A percentile compares a stretch with the other conserved stretches of the same genome.
Conservation (phyloP, 78 protist genomes). For the Polysphondylium violaceum region DNA sequence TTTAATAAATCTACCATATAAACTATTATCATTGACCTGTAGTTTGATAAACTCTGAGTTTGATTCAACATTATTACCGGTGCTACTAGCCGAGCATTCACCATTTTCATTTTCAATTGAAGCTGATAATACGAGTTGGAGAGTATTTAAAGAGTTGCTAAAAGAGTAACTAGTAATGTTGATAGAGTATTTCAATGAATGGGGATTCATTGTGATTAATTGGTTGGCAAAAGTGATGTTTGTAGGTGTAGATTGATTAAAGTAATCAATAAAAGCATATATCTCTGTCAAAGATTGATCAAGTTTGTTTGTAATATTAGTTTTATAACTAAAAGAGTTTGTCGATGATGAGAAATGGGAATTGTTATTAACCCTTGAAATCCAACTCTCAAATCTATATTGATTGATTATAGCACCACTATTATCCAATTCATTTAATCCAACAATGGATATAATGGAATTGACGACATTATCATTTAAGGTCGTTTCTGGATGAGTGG, state of each 20-base stretch:
- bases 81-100: too few relatives aligned
- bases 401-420: not conserved
- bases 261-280: too few relatives aligned
- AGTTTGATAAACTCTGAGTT: slow-evolving; percentile 1
- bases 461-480: too few relatives aligned
- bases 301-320: not conserved
- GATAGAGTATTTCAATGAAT: not conserved
- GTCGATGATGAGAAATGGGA: not conserved
- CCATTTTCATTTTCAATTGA: too few relatives aligned
- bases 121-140: slow-evolving; percentile 24
- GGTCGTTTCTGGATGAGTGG: too few relatives aligned
- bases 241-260: too few relatives aligned
- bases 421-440: not conserved
- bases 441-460: slow-evolving; percentile 1
- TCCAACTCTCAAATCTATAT: not conserved
- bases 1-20: slow-evolving; percentile 14
- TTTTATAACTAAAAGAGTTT: not conserved
- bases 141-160: not conserved
- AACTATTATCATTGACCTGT: not conserved
- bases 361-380: too few relatives aligned
- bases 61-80: not conserved
- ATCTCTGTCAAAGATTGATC: too few relatives aligned
- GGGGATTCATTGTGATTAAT: slow-evolving; percentile 9
- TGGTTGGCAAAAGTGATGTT: not conserved
- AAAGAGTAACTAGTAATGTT: not conserved